phyloP scores from a whole-genome alignment of 2,329 filamentous ascomycete genomes.

The Alternaria solani region DNA sequence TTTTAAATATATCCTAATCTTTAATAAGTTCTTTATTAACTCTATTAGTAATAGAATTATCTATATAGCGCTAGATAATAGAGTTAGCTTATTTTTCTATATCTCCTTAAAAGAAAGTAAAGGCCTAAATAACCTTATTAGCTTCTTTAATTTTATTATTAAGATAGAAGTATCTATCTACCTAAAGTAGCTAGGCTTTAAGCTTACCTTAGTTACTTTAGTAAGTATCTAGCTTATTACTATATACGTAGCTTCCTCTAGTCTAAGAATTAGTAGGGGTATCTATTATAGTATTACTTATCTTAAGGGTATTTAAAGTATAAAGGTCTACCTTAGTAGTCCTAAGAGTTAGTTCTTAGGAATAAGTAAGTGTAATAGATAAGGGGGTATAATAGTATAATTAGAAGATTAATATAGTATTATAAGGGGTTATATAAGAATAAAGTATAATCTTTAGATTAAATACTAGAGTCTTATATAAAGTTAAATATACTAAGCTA shows the following conservation, averaged over 20 bases:
- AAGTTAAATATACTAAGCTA: too few species aligned
- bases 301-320: background rate
- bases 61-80: background rate
- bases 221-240: background rate
- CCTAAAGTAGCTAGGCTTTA: background rate
- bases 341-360: too few species aligned
- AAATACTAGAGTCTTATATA: too few species aligned
- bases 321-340: background rate
- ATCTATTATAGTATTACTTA: background rate
- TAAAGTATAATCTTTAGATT: too few species aligned
- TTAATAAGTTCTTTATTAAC: background rate
- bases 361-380: too few species aligned
- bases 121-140: background rate
- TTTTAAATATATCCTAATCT: too few species aligned
- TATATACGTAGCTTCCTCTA: background rate
- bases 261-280: background rate
- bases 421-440: too few species aligned
- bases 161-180: background rate
- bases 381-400: too few species aligned
- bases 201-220: background rate
- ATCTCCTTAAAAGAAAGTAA: background rate
- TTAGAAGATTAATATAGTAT: too few species aligned
- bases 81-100: background rate
- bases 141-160: background rate
- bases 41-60: too few species aligned